These are phyloP conservation scores for Pseudozyma sp. DNA, from an alignment of 1,284 basidiomycete species.

Conservation along the genomic window DNA sequence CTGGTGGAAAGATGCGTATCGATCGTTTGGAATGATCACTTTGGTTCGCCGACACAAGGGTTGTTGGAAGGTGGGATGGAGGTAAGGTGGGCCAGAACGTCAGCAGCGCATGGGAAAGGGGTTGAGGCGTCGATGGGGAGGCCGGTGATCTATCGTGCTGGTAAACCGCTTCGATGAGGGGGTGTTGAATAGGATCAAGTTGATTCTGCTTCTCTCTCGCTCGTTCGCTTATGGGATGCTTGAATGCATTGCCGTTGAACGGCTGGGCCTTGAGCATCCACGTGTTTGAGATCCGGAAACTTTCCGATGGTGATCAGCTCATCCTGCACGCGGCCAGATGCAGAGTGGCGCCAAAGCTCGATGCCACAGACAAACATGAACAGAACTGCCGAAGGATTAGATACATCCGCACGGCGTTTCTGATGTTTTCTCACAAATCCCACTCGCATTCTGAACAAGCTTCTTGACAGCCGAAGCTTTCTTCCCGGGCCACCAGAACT, in stretches of 20 bases:
- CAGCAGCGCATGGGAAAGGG: not conserved
- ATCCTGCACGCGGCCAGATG: no score
- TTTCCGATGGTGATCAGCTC: no score
- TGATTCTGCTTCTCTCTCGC: not conserved
- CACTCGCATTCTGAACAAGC: no score
- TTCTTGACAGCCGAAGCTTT: no score
- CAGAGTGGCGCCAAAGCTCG: no score
- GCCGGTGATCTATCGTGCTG: conserved; percentile 30
- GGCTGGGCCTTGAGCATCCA: not conserved
- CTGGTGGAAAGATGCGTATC: conserved; percentile 29
- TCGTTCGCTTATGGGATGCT: not conserved
- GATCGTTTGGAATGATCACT: conserved; percentile 43
- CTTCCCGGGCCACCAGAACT: no score
- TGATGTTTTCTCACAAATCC: no score
- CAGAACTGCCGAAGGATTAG: no score
- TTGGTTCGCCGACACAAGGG: conserved; percentile 18
- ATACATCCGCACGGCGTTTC: no score
- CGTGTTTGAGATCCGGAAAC: not conserved
- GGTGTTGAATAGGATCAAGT: not conserved
- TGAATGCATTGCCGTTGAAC: not conserved
- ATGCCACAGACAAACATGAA: no score
- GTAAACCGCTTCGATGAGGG: conserved; percentile 9
- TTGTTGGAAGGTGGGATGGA: conserved; percentile 37
- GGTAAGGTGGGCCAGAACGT: conserved; percentile 22
- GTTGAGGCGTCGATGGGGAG: conserved; percentile 10